Evolutionary conservation across 768 basidiomycete species (phyloP), one percentile per base, ranked within the genome.

Genomic region (Asterophora lycoperdoides): DNA sequence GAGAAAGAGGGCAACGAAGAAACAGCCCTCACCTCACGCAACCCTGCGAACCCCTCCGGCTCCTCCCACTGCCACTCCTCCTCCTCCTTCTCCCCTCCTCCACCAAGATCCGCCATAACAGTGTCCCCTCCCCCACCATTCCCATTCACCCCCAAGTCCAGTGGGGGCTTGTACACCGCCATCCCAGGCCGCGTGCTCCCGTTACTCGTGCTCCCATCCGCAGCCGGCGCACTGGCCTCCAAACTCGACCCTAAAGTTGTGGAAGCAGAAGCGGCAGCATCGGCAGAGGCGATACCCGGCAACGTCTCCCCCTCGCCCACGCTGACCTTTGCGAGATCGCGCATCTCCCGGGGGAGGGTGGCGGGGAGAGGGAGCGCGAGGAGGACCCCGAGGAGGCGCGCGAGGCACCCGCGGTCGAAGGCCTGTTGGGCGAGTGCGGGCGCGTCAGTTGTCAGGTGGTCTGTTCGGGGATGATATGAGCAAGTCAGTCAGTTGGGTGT

Each of bases 361-460:
- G 53, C 37, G 1, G 66, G 56, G 1, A 81, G 80, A 0, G 82
- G 82, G 43, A 83, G 79, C 1, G 68, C 64, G 11, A 74, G 75
- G 18, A 84, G 71, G 4, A 86, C 64, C 0, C 59, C 53, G 1
- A 70, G 74, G 1, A 94, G 67, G 38, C 72, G 77, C 4, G 71
- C 67, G 3, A 93, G 67, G 7, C 80, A 81, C 0, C 84, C 83
- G 18, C 80, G 79, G n/a, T 90, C 85, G 23, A 74, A 79, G 0
- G 90, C 90, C 2, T 74, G 70, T 47, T 83, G 69, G 55, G 88
- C 85, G 0, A 93, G 69, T 1, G 75, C 69, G 0, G 74, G 69
- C 57, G 92, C 80, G 55, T 94, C 93, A 14, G 74, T 69, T 2
- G 90, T 81, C 1, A 95, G 75, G 60, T 81, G 61, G 63, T 84